Evolutionary conservation across 1,284 basidiomycete genomes (phyloP).

Genomic region (Waitea zeae): DNA sequence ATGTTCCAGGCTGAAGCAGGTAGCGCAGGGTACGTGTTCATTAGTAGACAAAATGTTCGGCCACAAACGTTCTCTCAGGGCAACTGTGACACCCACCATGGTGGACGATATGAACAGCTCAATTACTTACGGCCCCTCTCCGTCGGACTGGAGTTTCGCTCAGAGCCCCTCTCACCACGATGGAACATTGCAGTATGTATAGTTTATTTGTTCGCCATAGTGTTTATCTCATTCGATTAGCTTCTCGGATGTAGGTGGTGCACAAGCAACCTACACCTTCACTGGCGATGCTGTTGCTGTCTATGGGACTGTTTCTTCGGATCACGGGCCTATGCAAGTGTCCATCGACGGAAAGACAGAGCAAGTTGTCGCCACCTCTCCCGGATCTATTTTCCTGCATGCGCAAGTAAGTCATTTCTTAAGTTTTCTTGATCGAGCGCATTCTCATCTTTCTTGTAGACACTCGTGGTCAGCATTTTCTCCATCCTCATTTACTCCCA

Average conservation of each 20-base stretch:
- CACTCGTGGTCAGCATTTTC: too few species aligned
- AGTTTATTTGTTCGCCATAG: too few species aligned
- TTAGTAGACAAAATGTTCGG: too few species aligned
- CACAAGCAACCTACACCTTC: conserved; percentile 25
- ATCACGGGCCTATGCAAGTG: conserved; percentile 27
- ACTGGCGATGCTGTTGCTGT: conserved; percentile 29
- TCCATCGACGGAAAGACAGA: conserved; percentile 21
- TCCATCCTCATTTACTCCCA: not conserved
- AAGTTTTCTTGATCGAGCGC: not conserved
- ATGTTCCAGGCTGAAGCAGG: conserved; percentile 23
- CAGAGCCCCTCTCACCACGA: too few species aligned
- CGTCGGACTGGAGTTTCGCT: conserved; percentile 19
- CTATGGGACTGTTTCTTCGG: conserved; percentile 30
- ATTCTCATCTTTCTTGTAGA: too few species aligned
- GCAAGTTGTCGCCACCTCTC: conserved; percentile 14
- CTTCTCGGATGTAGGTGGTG: conserved; percentile 19
- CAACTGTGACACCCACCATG: conserved; percentile 12
- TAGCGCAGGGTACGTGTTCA: too few species aligned
- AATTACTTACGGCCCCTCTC: conserved; percentile 21
- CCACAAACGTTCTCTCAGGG: too few species aligned
- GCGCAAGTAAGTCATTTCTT: not conserved
- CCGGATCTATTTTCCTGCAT: not conserved
- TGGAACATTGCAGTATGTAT: too few species aligned
- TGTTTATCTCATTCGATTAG: too few species aligned
- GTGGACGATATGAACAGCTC: conserved; percentile 22